phyloP scores from a whole-genome alignment of 768 basidiomycete species.

The Holtermannia corniformis region DNA sequence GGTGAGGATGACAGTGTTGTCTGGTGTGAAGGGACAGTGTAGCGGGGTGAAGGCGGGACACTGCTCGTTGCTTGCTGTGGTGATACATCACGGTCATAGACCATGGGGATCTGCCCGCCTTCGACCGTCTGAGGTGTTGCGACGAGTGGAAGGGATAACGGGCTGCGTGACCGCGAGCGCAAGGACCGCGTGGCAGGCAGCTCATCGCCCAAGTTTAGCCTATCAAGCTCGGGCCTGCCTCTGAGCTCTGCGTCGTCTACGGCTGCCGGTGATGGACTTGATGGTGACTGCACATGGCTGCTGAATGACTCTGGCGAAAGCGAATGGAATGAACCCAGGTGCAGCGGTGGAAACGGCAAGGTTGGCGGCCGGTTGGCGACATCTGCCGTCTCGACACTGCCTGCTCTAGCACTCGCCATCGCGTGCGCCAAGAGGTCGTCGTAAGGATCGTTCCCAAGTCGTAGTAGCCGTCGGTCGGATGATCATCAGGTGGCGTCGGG shows the following conservation, averaged over 20 bases:
- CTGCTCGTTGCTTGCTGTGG: no score
- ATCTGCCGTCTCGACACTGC: no score
- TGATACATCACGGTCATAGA: no score
- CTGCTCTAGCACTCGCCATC: no score
- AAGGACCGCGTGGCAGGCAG: not conserved
- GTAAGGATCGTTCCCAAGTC: no score
- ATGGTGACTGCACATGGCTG: not conserved
- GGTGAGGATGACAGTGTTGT: not conserved
- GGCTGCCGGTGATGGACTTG: not conserved
- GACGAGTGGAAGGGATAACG: not conserved
- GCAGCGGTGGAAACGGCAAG: slow-evolving; percentile 20
- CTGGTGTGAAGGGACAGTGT: not conserved
- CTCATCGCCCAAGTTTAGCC: not conserved
- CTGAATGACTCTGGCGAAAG: slow-evolving; percentile 10
- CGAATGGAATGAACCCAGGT: slow-evolving; percentile 25
- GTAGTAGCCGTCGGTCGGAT: no score
- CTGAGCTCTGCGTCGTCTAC: not conserved
- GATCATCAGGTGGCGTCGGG: no score
- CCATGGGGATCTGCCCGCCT: no score
- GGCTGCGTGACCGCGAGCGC: not conserved
- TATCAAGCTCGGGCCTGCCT: not conserved
- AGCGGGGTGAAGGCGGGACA: not conserved
- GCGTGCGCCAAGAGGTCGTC: no score
- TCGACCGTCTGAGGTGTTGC: not conserved
- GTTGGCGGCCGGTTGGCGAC: slow-evolving; percentile 19